Evolutionary conservation across 192 early-diverging fungal genomes (phyloP), one percentile per base, ranked within the genome.

Genomic region (Chytriomyces sp.): DNA sequence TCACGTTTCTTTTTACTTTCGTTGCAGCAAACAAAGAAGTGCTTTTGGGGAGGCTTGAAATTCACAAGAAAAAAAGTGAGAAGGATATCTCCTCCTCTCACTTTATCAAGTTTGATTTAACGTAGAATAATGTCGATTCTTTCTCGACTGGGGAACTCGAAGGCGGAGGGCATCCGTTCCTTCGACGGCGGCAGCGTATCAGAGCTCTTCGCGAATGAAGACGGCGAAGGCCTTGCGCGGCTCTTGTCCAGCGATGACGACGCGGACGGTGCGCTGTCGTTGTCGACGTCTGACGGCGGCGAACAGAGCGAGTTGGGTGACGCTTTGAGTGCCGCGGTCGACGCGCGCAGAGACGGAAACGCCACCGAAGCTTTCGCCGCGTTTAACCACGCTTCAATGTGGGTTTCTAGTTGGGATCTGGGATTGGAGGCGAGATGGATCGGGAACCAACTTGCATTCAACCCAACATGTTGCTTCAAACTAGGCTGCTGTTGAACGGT

Each of bases 101-200:
- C n/a, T 49, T 49, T 49, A 22, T n/a, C 44, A 49, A 49, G 44
- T 49, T 49, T 59, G 85, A 84, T 49, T 49, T 1, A 49, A 49
- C 12, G 22, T n/a, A 49, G 3, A 2, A 22, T 49, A 14, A 49
- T 49, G 44, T 49, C 44, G 1, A n/a, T 49, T n/a, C 44, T 49
- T 49, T 49, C 44, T 49, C 44, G 44, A n/a, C 44, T 49, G 14
- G 44, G 44, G n/a, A 14, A 14, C 44, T 49, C 44, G 44, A 49
- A 49, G n/a, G 22, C 44, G 44, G 44, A 14, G 44, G 44, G 1
- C 44, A 49, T 49, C 44, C 44, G 22, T 49, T n/a, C 44, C 14
- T 2, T 22, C 44, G 22, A 49, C 44, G 44, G 44, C 3, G 17
- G 3, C 3, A 49, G 44, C 22, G 44, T 49, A 2, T 49, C 44